Percentiles rank a stretch among this genome's conserved stretches.
Evolutionary conservation across 2,329 filamentous ascomycete species (phyloP).

Genomic region (Grosmannia serpens): DNA sequence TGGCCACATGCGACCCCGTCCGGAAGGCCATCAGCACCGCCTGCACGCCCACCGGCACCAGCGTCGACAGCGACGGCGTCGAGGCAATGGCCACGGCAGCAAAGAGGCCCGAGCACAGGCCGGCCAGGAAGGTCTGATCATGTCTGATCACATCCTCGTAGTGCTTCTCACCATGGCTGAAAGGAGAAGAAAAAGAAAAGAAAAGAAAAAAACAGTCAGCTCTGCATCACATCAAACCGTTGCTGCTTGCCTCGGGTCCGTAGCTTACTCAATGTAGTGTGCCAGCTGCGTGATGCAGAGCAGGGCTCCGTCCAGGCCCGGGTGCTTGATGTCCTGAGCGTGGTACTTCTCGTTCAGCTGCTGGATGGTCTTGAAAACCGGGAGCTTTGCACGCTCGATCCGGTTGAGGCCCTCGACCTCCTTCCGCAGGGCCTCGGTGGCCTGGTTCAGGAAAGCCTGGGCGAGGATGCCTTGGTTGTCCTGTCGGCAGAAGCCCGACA

Average conservation of each 20-base stretch:
- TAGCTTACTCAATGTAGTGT: slow-evolving; percentile 55
- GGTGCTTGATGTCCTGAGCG: slow-evolving; percentile 41
- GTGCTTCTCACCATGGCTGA: slow-evolving; percentile 41
- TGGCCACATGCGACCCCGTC: slow-evolving; percentile 44
- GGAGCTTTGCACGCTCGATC: slow-evolving; percentile 45
- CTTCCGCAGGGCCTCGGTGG: slow-evolving; percentile 43
- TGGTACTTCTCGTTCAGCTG: slow-evolving; percentile 57
- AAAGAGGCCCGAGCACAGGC: slow-evolving; percentile 58
- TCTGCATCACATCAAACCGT: not conserved
- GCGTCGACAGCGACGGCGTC: slow-evolving; percentile 47
- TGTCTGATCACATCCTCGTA: slow-evolving; percentile 38
- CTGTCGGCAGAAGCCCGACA: slow-evolving; percentile 41
- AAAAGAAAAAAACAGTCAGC: too few species aligned
- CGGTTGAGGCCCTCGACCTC: slow-evolving; percentile 47
- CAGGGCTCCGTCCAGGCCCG: slow-evolving; percentile 53
- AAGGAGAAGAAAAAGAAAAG: too few species aligned
- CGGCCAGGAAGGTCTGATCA: slow-evolving; percentile 44
- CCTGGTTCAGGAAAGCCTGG: slow-evolving; percentile 49
- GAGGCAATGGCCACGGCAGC: slow-evolving; percentile 58
- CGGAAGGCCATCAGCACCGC: slow-evolving; percentile 56
- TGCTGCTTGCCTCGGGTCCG: too few species aligned
- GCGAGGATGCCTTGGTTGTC: slow-evolving; percentile 39
- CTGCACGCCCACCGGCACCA: slow-evolving; percentile 52
- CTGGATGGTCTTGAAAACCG: slow-evolving; percentile 49
- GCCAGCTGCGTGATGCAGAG: slow-evolving; percentile 54